Conservation (phyloP, 768 basidiomycete species). For the Boletus pseudo-olivaceus region DNA sequence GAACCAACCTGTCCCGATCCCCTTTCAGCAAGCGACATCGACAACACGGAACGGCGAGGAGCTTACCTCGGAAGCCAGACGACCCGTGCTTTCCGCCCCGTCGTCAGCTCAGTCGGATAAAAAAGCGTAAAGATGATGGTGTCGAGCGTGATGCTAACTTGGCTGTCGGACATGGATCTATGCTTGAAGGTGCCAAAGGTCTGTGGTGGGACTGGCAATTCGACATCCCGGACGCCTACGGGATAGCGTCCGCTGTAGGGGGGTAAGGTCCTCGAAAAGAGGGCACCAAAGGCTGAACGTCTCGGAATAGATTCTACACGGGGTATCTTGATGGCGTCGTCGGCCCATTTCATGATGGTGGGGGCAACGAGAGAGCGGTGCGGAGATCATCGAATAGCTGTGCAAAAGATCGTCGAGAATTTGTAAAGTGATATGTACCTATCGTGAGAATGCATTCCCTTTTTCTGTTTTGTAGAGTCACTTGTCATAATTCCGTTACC, state of each 20-base stretch:
- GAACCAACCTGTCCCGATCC: constrained; percentile 18
- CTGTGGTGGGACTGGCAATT: constrained; percentile 25
- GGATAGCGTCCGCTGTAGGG: constrained; percentile 27
- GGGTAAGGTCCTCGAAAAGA: constrained; percentile 30
- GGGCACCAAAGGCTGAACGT: constrained; percentile 8
- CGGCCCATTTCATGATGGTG: background rate
- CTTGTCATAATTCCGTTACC: too few species aligned
- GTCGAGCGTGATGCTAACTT: constrained; percentile 28
- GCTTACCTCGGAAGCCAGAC: constrained; percentile 30
- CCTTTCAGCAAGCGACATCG: background rate
- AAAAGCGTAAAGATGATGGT: constrained; percentile 32
- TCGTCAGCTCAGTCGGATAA: constrained; percentile 25
- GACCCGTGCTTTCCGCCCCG: background rate
- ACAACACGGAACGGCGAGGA: background rate
- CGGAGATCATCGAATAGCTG: background rate
- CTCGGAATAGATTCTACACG: background rate
- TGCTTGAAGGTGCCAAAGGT: constrained; percentile 28
- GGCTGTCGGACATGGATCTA: constrained; percentile 16
- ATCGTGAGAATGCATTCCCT: background rate
- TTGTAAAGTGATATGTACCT: too few species aligned
- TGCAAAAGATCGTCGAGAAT: background rate
- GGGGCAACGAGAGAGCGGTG: background rate
- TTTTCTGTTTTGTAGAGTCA: background rate
- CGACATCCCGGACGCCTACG: constrained; percentile 34
- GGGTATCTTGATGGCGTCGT: background rate